Conservation (phyloP, 1,139 yeast genomes). For the Yamadazyma spencermartinsiae region DNA sequence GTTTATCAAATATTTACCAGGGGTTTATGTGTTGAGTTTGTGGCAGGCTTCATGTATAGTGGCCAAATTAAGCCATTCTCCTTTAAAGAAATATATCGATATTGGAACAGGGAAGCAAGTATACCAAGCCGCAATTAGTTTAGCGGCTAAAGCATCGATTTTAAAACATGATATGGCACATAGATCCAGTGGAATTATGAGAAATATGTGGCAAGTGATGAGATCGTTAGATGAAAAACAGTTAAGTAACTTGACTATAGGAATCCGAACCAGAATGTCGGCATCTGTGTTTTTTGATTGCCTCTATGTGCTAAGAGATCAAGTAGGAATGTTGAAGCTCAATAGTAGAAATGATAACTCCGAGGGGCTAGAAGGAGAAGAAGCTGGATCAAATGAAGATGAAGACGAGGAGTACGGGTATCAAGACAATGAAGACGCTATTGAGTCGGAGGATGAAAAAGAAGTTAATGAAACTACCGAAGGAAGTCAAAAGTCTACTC, state of each 20-base stretch:
- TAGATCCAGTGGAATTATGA: conserved; percentile 90
- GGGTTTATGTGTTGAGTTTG: conserved; percentile 72
- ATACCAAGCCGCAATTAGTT: conserved; percentile 66
- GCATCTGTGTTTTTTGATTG: conserved; percentile 93
- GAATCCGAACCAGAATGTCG: conserved; percentile 79
- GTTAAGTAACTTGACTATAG: conserved; percentile 42
- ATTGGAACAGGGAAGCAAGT: conserved; percentile 69
- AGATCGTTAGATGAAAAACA: conserved; percentile 53
- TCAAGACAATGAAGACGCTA: conserved; percentile 22
- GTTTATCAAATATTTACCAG: conserved; percentile 79
- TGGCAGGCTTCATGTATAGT: conserved; percentile 94
- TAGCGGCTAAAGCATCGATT: conserved; percentile 79
- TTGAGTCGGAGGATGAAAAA: conserved; percentile 28
- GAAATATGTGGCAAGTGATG: conserved; percentile 89
- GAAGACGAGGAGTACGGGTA: conserved; percentile 25
- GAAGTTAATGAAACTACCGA: conserved; percentile 1
- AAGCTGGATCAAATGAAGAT: conserved; percentile 17
- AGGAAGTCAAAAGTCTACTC: conserved; percentile 37
- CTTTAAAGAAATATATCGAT: conserved; percentile 66
- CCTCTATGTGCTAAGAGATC: conserved; percentile 76
- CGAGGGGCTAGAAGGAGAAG: conserved; percentile 22
- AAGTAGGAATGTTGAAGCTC: conserved; percentile 79
- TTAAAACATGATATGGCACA: conserved; percentile 90
- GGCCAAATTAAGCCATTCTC: conserved; percentile 75
- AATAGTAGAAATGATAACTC: conserved; percentile 34